These are phyloP conservation scores for Microbotryum scabiosae DNA, from an alignment of 1,284 basidiomycete species.

Conservation along the genomic window DNA sequence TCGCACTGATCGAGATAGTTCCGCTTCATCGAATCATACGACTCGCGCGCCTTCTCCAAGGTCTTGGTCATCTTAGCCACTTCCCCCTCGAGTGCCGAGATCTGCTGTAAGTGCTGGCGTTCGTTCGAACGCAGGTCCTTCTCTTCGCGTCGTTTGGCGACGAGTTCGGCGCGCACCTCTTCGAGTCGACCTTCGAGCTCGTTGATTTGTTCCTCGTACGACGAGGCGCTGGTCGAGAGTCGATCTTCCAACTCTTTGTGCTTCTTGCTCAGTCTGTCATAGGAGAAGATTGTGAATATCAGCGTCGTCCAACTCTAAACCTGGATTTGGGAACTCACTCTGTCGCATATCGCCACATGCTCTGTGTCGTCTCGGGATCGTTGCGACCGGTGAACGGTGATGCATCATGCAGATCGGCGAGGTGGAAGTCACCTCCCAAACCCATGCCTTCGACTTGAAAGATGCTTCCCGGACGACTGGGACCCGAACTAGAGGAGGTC, in stretches of 20 bases:
- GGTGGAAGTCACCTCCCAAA: no score
- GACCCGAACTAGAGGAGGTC: no score
- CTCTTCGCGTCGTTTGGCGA: conserved; percentile 68
- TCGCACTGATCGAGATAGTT: conserved; percentile 67
- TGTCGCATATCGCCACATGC: conserved; percentile 8
- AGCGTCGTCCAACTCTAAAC: background rate
- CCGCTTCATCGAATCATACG: conserved; percentile 65
- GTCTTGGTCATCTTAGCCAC: conserved; percentile 61
- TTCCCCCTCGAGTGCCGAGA: conserved; percentile 57
- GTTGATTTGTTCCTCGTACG: conserved; percentile 21
- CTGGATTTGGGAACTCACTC: conserved; percentile 15
- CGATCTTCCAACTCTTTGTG: conserved; percentile 23
- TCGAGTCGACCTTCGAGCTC: conserved; percentile 28
- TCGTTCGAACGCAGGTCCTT: conserved; percentile 79
- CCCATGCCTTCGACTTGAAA: no score
- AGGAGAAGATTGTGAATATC: background rate
- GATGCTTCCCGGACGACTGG: no score
- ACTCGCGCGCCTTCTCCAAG: conserved; percentile 58
- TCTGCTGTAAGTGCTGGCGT: conserved; percentile 41
- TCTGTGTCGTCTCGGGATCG: conserved; percentile 17
- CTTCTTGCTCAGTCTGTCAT: conserved; percentile 16
- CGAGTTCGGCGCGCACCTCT: conserved; percentile 51
- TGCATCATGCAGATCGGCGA: no score
- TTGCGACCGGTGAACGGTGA: no score
- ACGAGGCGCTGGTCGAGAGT: conserved; percentile 11